These are phyloP conservation scores for Jimgerdemannia flammicorona DNA, from an alignment of 192 early-diverging fungal genomes.

Conservation along the genomic window DNA sequence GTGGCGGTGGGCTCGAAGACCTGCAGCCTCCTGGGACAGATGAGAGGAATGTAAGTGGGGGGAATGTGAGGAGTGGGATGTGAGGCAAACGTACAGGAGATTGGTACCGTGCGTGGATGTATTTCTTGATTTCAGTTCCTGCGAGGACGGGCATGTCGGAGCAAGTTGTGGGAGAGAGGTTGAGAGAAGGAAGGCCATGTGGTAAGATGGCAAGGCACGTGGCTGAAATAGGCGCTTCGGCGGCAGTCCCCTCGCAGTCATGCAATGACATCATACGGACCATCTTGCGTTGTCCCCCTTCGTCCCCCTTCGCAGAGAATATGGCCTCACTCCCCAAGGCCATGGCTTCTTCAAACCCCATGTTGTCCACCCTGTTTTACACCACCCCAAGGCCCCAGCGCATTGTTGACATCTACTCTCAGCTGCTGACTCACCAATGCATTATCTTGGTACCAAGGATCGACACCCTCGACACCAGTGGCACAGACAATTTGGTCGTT, in stretches of 20 bases:
- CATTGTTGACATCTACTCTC: background rate
- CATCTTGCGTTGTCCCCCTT: background rate
- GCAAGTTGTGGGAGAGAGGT: too few relatives aligned
- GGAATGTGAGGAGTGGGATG: too few relatives aligned
- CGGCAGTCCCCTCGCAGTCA: background rate
- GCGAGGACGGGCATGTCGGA: too few relatives aligned
- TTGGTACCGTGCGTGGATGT: too few relatives aligned
- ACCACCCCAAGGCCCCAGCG: background rate
- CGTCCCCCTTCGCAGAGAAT: background rate
- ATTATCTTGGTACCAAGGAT: background rate
- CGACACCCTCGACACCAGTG: background rate
- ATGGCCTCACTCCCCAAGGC: background rate
- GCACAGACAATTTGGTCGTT: slow-evolving; percentile 2
- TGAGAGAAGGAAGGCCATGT: too few relatives aligned
- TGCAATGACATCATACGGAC: background rate
- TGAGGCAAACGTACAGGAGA: too few relatives aligned
- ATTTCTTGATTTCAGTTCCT: too few relatives aligned
- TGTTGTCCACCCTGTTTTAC: background rate
- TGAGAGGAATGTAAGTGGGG: too few relatives aligned
- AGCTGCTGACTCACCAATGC: background rate
- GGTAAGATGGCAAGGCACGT: too few relatives aligned
- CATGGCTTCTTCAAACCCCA: background rate
- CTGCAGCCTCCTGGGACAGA: too few relatives aligned
- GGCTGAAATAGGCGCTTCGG: too few relatives aligned
- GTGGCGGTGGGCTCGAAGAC: too few relatives aligned